Base-by-base conservation (phyloP, 148 eudicot genomes). In the Heliosperma pusillum region DNA sequence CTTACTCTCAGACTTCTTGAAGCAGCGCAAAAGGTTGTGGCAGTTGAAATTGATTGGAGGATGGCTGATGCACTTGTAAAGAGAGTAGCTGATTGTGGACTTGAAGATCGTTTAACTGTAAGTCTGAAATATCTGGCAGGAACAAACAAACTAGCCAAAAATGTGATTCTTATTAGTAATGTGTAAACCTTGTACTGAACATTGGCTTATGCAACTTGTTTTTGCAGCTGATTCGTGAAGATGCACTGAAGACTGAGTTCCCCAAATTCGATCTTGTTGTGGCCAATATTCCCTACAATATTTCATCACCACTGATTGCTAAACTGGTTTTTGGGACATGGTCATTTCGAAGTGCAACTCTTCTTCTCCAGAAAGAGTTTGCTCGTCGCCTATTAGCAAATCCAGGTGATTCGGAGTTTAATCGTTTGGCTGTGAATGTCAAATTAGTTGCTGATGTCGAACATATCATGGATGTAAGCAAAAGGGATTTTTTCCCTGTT, bases 351-450 rank as follows among this genome's bases (percentile, higher is more conserved):
- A 89, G 89, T 68, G 97, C 93, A 0, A 95, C 97, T 0, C 97
- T 95, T 67, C 83, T 95, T 60, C 87, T 95, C 55, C 98, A 92
- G 80, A 95, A 92, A 80, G 98, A 95, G 84, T 95, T 95, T 86
- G 97, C 97, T 1, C 88, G 80, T 42, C 84, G 97, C 65, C 83
- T 95, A 52, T 60, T 92, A 75, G 97, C 98, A 15, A 92, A 90
- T 63, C 98, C 98, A 19, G 98, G 98, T 72, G 96, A 95, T 77
- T 87, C 93, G 1, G 98, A 95, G 82, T 95, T 75, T 74, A 92
- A 90, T 67, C 89, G 98, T 19, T 77, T 95, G 77, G 96, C 97
- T 70, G 97, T 85, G 30, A 92, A 95, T 64, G 87, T 95, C 64
- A 92, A 88, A 78, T 77, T 95, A 71, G 90, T 89, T 9, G 96